Evolutionary conservation across 2,329 filamentous ascomycete species (phyloP).

Genomic region (Calycina herbarum): DNA sequence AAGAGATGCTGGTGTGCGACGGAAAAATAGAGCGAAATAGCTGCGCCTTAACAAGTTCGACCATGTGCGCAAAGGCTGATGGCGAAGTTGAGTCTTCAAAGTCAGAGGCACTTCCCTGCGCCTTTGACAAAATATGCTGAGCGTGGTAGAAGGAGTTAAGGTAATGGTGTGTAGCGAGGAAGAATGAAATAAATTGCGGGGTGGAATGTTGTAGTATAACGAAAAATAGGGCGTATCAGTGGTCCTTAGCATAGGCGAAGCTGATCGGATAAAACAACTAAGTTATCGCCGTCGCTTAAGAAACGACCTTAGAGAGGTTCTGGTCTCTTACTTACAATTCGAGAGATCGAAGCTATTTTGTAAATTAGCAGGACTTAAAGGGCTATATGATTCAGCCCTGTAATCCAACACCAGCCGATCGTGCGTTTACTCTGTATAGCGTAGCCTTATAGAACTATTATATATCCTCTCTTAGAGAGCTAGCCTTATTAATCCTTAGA

Average conservation of each 20-base stretch:
- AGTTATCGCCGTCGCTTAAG: neutral
- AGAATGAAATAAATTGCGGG: slow-evolving; percentile 13
- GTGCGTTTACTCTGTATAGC: no score
- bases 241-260: slow-evolving; percentile 11
- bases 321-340: no score
- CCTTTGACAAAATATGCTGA: slow-evolving; percentile 3
- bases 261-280: slow-evolving; percentile 12
- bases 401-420: neutral
- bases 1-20: neutral
- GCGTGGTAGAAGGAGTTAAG: slow-evolving; percentile 3
- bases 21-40: slow-evolving; percentile 2
- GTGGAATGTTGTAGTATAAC: slow-evolving; percentile 13
- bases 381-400: neutral
- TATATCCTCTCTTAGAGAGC: no score
- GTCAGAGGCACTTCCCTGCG: slow-evolving; percentile 1
- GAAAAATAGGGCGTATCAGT: slow-evolving; percentile 11
- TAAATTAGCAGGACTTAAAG: no score
- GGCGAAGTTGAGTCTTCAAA: slow-evolving; percentile 7
- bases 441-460: neutral
- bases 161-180: slow-evolving; percentile 2
- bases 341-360: no score
- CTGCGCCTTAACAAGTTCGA: neutral
- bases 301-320: no score
- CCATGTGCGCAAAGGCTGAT: slow-evolving; percentile 6
- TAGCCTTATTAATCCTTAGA: neutral